A percentile compares a stretch with the other conserved stretches of the same genome.
These are phyloP conservation scores for Macaranga tanarius DNA, from an alignment of 441 rosid genomes.

Conservation along the genomic window DNA sequence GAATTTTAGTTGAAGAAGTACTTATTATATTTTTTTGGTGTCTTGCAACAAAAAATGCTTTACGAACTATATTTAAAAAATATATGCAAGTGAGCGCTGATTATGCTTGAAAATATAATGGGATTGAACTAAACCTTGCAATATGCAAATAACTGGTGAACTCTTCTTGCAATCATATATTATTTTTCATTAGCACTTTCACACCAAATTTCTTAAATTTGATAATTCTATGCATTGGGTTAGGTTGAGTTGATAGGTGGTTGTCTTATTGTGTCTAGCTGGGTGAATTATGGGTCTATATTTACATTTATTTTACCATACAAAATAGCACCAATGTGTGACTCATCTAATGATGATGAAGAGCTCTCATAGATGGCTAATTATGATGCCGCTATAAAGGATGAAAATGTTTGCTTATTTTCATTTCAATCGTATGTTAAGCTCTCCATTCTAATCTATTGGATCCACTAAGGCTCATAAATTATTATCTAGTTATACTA, in stretches of 20 bases:
- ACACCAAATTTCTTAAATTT: conserved; percentile 7
- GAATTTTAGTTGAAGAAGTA: not conserved
- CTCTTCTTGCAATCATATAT: conserved; percentile 10
- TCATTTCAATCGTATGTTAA: conserved; percentile 66
- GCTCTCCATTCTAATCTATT: conserved; percentile 66
- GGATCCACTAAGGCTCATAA: conserved; percentile 50
- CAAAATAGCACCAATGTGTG: conserved; percentile 53
- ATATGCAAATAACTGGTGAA: conserved; percentile 94
- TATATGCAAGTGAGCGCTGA: conserved; percentile 97
- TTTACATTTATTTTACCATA: conserved; percentile 90
- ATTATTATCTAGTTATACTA: conserved; percentile 35
- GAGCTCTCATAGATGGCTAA: conserved; percentile 64
- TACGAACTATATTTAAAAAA: conserved; percentile 75
- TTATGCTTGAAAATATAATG: conserved; percentile 93
- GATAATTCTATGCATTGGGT: conserved; percentile 24
- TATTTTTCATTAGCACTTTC: not conserved
- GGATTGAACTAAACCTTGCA: conserved; percentile 94
- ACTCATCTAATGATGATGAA: conserved; percentile 68
- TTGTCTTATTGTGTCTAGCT: conserved; percentile 76
- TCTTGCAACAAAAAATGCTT: conserved; percentile 66
- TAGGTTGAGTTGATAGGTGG: conserved; percentile 98
- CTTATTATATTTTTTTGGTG: conserved; percentile 18
- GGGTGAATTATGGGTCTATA: conserved; percentile 73
- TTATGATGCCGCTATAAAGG: conserved; percentile 53
- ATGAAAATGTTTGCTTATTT: conserved; percentile 68